Conservation (phyloP, 345 rosid genomes). For the Reutealis trisperma region DNA sequence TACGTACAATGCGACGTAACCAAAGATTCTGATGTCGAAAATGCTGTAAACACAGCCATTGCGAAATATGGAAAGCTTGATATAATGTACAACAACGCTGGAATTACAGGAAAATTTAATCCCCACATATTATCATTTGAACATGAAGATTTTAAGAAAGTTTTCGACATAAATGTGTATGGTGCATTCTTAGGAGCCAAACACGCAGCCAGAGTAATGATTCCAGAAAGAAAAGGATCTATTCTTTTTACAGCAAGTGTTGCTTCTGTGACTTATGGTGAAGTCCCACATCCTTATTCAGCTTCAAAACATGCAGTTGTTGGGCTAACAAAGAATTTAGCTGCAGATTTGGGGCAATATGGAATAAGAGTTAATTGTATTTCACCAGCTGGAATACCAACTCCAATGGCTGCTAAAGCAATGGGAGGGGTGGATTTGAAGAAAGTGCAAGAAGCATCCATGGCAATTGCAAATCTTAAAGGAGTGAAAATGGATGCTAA, state of each 20-base stretch:
- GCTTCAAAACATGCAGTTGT: constrained; percentile 14
- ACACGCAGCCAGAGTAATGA: constrained; percentile 9
- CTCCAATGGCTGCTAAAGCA: not conserved
- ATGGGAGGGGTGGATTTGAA: not conserved
- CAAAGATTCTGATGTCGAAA: not conserved
- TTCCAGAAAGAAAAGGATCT: not conserved
- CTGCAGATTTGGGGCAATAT: constrained; percentile 3
- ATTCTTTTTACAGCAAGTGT: not conserved
- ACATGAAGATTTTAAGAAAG: not conserved
- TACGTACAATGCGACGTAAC: not conserved
- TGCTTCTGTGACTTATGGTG: not conserved
- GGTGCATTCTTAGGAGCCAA: constrained; percentile 8
- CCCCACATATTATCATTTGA: not conserved
- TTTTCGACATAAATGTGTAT: not conserved
- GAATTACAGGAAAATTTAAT: not conserved
- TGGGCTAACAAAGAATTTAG: not conserved
- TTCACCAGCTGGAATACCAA: not conserved
- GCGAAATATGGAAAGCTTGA: constrained; percentile 10
- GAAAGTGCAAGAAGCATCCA: not conserved
- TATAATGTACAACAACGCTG: constrained; percentile 7
- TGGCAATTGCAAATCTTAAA: not conserved
- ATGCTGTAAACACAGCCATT: constrained; percentile 2
- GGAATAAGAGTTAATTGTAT: constrained; percentile 2
- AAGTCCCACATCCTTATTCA: not conserved
- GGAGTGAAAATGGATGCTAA: not conserved